These are phyloP conservation scores for Xylogone sp. DNA, from an alignment of 2,329 filamentous ascomycete genomes.

Conservation along the genomic window DNA sequence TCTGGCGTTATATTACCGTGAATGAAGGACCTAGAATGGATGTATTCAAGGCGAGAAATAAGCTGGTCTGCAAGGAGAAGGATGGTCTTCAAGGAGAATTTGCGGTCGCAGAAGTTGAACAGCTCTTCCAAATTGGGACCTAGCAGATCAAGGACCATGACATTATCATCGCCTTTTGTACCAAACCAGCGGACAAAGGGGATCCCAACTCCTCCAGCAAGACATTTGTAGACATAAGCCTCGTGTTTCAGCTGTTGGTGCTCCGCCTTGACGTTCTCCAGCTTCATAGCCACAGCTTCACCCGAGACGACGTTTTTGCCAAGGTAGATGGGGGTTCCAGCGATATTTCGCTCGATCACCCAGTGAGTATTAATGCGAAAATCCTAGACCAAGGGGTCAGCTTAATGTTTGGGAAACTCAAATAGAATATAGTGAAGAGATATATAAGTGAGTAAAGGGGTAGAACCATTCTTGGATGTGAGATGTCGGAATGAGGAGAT, in stretches of 20 bases:
- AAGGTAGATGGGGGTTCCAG: slow-evolving; percentile 94
- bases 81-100: slow-evolving; percentile 98
- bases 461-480: too few species aligned
- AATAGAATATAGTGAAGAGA: too few species aligned
- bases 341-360: slow-evolving; percentile 98
- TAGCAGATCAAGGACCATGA: slow-evolving; percentile 97
- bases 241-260: slow-evolving; percentile 99
- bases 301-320: slow-evolving; percentile 99
- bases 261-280: slow-evolving; percentile 99
- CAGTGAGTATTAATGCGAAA: slow-evolving; percentile 99
- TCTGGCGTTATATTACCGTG: slow-evolving; percentile 99
- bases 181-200: slow-evolving; percentile 99
- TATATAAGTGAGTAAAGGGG: too few species aligned
- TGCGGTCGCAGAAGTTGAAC: slow-evolving; percentile 99
- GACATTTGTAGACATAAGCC: slow-evolving; percentile 84
- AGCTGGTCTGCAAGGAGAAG: slow-evolving; percentile 94
- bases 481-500: too few species aligned
- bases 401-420: too few species aligned
- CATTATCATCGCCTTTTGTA: slow-evolving; percentile 99
- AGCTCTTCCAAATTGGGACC: slow-evolving; percentile 94
- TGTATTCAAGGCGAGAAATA: slow-evolving; percentile 99
- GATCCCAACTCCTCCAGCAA: slow-evolving; percentile 95
- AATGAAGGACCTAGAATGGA: slow-evolving; percentile 99
- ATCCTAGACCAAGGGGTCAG: slow-evolving; percentile 61
- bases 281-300: slow-evolving; percentile 99